phyloP scores from a whole-genome alignment of 2,329 filamentous ascomycete species.

The Mycocentrospora acerina region DNA sequence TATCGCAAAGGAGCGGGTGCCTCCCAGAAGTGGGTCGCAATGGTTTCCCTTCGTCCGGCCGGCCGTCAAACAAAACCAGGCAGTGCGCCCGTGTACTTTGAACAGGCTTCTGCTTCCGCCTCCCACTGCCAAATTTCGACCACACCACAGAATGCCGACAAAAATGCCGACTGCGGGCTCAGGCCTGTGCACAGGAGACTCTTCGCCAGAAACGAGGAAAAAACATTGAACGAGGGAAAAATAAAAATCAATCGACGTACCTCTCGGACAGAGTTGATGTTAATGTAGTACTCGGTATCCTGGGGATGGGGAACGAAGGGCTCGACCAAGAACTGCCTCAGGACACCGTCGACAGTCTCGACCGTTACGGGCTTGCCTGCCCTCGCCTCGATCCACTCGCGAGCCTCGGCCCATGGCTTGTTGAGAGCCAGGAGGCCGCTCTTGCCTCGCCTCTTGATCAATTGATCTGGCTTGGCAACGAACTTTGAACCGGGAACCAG shows the following conservation, averaged over 20 bases:
- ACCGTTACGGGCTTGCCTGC: slow-evolving; percentile 92
- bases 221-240: slow-evolving; percentile 13
- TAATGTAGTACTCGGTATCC: slow-evolving; percentile 99
- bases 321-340: slow-evolving; percentile 97
- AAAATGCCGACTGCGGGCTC: slow-evolving; percentile 14
- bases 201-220: slow-evolving; percentile 1
- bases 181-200: slow-evolving; percentile 3
- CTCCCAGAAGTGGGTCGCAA: slow-evolving; percentile 40
- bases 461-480: slow-evolving; percentile 98
- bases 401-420: slow-evolving; percentile 94
- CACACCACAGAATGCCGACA: slow-evolving; percentile 3
- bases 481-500: slow-evolving; percentile 82
- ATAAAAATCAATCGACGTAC: slow-evolving; percentile 65
- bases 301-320: slow-evolving; percentile 95
- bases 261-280: slow-evolving; percentile 99
- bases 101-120: slow-evolving; percentile 16
- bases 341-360: slow-evolving; percentile 82
- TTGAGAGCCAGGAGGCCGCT: slow-evolving; percentile 94
- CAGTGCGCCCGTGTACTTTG: slow-evolving; percentile 24
- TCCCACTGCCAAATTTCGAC: slow-evolving; percentile 10
- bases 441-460: slow-evolving; percentile 99
- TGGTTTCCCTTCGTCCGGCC: slow-evolving; percentile 45
- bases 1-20: slow-evolving; percentile 31
- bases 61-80: slow-evolving; percentile 39
- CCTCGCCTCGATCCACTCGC: slow-evolving; percentile 88